phyloP scores from a whole-genome alignment of 75 land plant species.

The Selaginella tamariscina region DNA sequence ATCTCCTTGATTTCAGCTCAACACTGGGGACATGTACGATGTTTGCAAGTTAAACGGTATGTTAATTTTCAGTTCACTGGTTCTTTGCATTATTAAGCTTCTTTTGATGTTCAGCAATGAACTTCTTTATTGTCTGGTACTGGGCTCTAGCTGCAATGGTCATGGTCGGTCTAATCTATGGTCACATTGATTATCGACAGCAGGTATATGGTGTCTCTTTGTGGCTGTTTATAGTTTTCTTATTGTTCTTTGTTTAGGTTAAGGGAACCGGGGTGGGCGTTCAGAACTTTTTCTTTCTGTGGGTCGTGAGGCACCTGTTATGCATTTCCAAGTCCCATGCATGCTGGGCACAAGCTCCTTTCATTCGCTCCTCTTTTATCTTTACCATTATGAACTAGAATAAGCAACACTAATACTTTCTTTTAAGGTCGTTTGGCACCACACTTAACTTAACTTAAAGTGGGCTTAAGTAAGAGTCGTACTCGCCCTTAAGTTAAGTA shows the following conservation, averaged over 20 bases:
- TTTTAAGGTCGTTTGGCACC: no score
- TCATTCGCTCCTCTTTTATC: conserved; percentile 23
- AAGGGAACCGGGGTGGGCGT: conserved; percentile 21
- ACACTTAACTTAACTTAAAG: no score
- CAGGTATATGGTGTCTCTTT: conserved; percentile 13
- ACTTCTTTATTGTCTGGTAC: conserved; percentile 8
- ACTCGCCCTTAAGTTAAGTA: no score
- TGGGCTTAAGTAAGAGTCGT: no score
- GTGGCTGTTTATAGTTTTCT: neutral
- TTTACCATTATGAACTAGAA: no score
- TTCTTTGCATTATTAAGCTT: neutral
- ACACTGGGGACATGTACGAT: no score
- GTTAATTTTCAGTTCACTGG: no score
- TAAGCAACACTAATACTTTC: no score
- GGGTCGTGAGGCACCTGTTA: conserved; percentile 26
- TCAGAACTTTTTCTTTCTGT: conserved; percentile 21
- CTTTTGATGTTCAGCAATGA: neutral
- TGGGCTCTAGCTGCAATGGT: conserved; percentile 13
- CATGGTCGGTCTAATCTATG: neutral
- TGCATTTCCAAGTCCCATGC: conserved; percentile 28
- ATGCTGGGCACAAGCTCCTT: conserved; percentile 21
- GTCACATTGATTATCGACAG: conserved; percentile 7
- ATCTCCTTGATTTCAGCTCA: no score
- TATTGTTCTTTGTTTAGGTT: conserved; percentile 13
- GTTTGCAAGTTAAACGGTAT: no score